Percentiles rank a stretch among this genome's conserved stretches.
Evolutionary conservation across 139 green algal species (phyloP).

Genomic region (Nannochloris sp.): DNA sequence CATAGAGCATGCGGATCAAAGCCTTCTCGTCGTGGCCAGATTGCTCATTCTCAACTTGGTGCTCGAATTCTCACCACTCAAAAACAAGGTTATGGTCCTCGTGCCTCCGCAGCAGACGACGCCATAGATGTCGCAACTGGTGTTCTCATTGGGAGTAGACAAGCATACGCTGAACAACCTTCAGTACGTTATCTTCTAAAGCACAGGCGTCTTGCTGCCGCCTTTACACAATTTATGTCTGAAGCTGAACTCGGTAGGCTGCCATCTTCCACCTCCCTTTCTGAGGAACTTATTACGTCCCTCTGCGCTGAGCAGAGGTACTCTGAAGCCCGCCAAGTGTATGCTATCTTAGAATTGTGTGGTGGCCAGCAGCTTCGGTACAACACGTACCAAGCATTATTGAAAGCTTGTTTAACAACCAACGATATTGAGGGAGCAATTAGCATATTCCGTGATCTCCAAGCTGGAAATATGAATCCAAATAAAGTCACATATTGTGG

Average conservation of each 20-base stretch:
- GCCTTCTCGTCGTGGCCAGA: no score
- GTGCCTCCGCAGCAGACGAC: no score
- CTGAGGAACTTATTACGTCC: not conserved
- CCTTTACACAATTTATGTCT: slow-evolving; percentile 4
- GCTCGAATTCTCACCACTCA: no score
- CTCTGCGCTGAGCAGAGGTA: slow-evolving; percentile 5
- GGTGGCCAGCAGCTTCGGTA: slow-evolving; percentile 22
- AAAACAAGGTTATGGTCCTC: no score
- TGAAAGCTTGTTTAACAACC: slow-evolving; percentile 16
- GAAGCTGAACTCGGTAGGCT: not conserved
- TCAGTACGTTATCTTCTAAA: not conserved
- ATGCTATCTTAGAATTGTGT: not conserved
- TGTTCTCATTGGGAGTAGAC: no score
- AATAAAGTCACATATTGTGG: slow-evolving; percentile 42
- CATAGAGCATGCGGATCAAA: no score
- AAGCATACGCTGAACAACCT: no score
- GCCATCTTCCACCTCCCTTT: no score
- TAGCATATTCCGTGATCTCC: slow-evolving; percentile 28
- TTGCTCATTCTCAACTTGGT: no score
- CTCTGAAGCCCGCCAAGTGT: slow-evolving; percentile 10
- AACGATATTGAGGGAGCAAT: slow-evolving; percentile 23
- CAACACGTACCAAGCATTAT: slow-evolving; percentile 29
- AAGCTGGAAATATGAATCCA: slow-evolving; percentile 14
- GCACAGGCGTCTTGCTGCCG: not conserved
- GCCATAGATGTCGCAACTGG: no score